phyloP scores from a whole-genome alignment of 257 asterid species.

The Osmanthus fragrans region DNA sequence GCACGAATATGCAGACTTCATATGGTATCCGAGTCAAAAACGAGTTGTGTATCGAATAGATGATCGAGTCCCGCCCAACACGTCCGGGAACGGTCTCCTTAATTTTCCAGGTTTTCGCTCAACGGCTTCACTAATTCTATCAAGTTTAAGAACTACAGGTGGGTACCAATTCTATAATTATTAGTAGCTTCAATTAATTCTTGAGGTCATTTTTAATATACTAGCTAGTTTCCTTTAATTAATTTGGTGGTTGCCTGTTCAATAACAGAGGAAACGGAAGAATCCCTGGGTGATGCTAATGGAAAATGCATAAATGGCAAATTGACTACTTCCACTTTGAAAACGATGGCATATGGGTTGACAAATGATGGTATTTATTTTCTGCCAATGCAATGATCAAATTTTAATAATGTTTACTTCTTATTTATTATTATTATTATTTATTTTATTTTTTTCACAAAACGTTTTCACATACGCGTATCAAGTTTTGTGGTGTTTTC shows the following conservation, averaged over 20 bases:
- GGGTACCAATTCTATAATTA: background rate
- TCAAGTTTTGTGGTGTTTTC: too few relatives aligned
- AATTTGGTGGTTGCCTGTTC: background rate
- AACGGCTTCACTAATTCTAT: conserved; percentile 30
- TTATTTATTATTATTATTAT: too few relatives aligned
- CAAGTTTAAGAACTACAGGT: conserved; percentile 39
- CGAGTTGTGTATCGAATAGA: conserved; percentile 46
- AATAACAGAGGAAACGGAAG: conserved; percentile 56
- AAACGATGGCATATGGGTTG: conserved; percentile 37
- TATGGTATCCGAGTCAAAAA: conserved; percentile 61
- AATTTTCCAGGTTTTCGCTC: conserved; percentile 54
- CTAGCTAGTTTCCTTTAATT: background rate
- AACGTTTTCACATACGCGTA: too few relatives aligned
- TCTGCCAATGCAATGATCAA: background rate
- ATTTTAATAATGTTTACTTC: background rate
- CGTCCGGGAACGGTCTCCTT: conserved; percentile 44
- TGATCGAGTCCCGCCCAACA: conserved; percentile 40
- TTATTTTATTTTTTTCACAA: too few relatives aligned
- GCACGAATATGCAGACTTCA: conserved; percentile 58
- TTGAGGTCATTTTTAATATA: background rate
- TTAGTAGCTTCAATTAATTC: background rate
- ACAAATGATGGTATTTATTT: conserved; percentile 40
- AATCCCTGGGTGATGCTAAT: conserved; percentile 35
- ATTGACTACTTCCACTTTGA: conserved; percentile 31
- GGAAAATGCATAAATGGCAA: conserved; percentile 55